phyloP scores from a whole-genome alignment of 2,329 filamentous ascomycete genomes.

The Cladophialophora bantiana region DNA sequence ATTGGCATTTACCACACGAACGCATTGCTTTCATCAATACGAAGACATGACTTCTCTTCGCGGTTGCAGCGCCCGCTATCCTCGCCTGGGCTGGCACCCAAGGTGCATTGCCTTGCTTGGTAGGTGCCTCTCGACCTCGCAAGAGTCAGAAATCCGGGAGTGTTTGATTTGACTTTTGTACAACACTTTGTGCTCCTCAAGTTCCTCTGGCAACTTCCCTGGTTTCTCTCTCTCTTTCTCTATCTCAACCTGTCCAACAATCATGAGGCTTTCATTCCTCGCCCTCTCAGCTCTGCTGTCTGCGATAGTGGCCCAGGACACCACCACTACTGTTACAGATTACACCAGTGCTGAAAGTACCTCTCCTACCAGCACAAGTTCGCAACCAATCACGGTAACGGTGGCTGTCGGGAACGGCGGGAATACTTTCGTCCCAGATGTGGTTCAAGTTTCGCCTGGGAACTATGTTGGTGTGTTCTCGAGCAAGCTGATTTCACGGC shows the following conservation, averaged over 20 bases:
- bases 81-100: neutral
- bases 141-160: neutral
- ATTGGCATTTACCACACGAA: neutral
- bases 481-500: neutral
- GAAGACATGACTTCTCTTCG: neutral
- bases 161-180: neutral
- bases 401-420: slow-evolving; percentile 33
- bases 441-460: slow-evolving; percentile 34
- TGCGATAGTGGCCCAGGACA: slow-evolving; percentile 19
- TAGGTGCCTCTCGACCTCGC: no score
- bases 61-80: neutral
- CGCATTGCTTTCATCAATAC: neutral
- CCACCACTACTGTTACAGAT: slow-evolving; percentile 12
- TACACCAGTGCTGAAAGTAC: neutral
- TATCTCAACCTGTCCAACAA: neutral
- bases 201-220: neutral
- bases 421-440: slow-evolving; percentile 38
- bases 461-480: slow-evolving; percentile 25
- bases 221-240: neutral
- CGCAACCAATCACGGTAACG: slow-evolving; percentile 35
- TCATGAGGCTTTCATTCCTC: slow-evolving; percentile 10
- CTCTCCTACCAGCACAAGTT: slow-evolving; percentile 26
- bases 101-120: neutral
- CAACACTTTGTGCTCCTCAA: neutral
- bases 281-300: slow-evolving; percentile 12